phyloP scores from a whole-genome alignment of 192 early-diverging fungal genomes.

The Funneliformis mosseae region DNA sequence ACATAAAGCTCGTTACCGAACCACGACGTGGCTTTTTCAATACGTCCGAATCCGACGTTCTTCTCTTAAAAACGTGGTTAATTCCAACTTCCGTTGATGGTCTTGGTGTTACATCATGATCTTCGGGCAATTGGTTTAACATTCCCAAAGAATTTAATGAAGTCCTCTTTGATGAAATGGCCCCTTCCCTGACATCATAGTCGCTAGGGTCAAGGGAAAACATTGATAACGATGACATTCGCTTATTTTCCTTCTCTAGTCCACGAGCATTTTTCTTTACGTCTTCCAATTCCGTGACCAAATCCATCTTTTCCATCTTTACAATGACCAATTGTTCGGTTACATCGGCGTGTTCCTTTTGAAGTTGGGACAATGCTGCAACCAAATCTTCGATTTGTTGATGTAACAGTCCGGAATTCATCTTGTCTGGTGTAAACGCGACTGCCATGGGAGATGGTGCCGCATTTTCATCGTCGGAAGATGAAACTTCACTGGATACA shows the following conservation, averaged over 20 bases:
- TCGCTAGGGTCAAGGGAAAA: not conserved
- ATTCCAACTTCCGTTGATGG: not conserved
- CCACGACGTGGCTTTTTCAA: not conserved
- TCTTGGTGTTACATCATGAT: conserved; percentile 15
- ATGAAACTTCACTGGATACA: not conserved
- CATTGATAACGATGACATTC: conserved; percentile 38
- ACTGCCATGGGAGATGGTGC: not conserved
- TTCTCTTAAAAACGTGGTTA: not conserved
- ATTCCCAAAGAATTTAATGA: not conserved
- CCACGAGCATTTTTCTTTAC: conserved; percentile 50
- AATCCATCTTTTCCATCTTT: conserved; percentile 55
- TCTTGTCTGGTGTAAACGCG: conserved; percentile 27
- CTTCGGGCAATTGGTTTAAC: not conserved
- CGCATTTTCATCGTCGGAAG: not conserved
- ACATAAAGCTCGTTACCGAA: not conserved
- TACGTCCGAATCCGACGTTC: not conserved
- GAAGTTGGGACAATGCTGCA: conserved; percentile 60
- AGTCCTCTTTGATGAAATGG: not conserved
- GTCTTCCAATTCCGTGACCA: conserved; percentile 54
- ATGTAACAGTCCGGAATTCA: conserved; percentile 45
- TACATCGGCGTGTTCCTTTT: conserved; percentile 68
- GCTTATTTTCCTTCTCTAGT: conserved; percentile 55
- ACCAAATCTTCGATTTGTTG: conserved; percentile 68
- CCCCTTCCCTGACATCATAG: not conserved
- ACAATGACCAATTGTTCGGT: conserved; percentile 61